Evolutionary conservation across 139 green algal genomes (phyloP).

Genomic region (Auxenochlorella pyrenoidosa): DNA sequence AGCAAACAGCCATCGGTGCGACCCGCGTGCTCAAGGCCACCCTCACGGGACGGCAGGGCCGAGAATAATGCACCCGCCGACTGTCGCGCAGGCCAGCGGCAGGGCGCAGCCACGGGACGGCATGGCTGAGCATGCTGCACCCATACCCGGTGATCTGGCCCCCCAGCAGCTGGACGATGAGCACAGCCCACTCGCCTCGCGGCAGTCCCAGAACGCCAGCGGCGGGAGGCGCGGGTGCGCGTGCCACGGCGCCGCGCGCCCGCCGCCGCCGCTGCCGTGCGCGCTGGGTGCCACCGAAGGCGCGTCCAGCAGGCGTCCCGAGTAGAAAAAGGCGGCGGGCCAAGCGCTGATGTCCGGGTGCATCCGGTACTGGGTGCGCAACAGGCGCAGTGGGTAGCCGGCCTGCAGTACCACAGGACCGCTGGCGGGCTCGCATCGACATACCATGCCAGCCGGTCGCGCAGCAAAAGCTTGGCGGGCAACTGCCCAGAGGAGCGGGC

Average conservation of each 20-base stretch:
- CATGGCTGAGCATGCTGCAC: background rate
- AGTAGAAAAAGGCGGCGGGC: conserved; percentile 71
- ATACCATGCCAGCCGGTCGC: no score
- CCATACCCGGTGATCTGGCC: no score
- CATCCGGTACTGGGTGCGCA: conserved; percentile 96
- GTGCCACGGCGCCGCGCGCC: conserved; percentile 59
- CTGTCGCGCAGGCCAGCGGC: no score
- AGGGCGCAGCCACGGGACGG: no score
- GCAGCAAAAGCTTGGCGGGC: no score
- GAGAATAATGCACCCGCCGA: no score
- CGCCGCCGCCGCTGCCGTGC: conserved; percentile 17
- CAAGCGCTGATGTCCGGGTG: conserved; percentile 79
- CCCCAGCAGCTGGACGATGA: background rate
- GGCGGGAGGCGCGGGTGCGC: conserved; percentile 35
- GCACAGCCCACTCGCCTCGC: background rate
- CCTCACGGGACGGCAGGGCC: background rate
- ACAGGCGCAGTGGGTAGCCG: conserved; percentile 68
- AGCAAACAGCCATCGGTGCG: background rate
- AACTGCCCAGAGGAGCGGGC: no score
- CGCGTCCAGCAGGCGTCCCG: conserved; percentile 51
- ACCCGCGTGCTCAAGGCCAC: background rate
- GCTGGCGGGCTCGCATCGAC: no score
- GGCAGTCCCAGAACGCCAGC: conserved; percentile 58
- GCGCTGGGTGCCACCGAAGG: conserved; percentile 45
- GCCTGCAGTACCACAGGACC: conserved; percentile 48